These are phyloP conservation scores for Codiaeum variegatum DNA, from an alignment of 441 rosid genomes.

Conservation along the genomic window DNA sequence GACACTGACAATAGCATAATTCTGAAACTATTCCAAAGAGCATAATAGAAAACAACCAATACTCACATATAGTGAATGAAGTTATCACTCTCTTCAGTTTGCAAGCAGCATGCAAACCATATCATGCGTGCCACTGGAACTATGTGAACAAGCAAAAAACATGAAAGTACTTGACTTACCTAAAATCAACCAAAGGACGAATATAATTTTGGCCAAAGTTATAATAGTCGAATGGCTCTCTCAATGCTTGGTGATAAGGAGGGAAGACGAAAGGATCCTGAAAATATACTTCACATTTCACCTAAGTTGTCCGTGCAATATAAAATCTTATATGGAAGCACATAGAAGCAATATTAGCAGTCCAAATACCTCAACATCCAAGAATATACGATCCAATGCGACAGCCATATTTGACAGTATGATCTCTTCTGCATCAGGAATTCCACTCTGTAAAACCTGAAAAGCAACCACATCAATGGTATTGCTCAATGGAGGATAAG, in stretches of 20 bases:
- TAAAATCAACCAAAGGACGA: conserved; percentile 79
- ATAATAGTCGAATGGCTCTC: conserved; percentile 93
- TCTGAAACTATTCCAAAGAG: not conserved
- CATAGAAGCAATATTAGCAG: conserved; percentile 17
- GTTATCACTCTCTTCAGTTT: not conserved
- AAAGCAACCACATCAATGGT: conserved; percentile 17
- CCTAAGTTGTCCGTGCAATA: conserved; percentile 23
- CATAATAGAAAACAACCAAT: not conserved
- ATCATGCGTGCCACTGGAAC: conserved; percentile 5
- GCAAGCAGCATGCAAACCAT: conserved; percentile 4
- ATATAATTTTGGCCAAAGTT: conserved; percentile 91
- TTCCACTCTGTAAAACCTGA: conserved; percentile 79
- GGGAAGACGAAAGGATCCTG: conserved; percentile 81
- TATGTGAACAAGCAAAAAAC: conserved; percentile 7
- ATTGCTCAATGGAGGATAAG: conserved; percentile 11
- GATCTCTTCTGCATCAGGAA: conserved; percentile 52
- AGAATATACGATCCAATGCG: conserved; percentile 66
- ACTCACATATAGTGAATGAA: not conserved
- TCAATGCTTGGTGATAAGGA: conserved; percentile 78
- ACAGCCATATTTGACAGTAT: conserved; percentile 79
- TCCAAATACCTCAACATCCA: conserved; percentile 72
- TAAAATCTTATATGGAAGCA: conserved; percentile 17
- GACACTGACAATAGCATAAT: not conserved
- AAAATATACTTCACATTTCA: conserved; percentile 30
- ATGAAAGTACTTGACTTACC: conserved; percentile 42